A percentile compares a stretch with the other conserved stretches of the same genome.
phyloP scores from a whole-genome alignment of 2,329 filamentous ascomycete genomes.

The Tothia fuscella region DNA sequence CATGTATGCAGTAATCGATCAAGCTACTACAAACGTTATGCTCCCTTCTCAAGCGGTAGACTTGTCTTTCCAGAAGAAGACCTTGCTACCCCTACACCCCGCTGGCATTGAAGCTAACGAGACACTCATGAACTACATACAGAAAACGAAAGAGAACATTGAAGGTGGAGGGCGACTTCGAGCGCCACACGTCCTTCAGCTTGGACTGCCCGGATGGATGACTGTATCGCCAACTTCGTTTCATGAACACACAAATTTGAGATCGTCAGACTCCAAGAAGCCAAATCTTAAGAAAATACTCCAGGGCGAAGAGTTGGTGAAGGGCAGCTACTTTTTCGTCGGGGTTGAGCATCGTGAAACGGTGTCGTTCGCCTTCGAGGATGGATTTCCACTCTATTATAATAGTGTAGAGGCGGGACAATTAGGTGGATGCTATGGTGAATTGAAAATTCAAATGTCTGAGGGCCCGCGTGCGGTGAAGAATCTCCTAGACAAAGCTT shows the following conservation, averaged over 20 bases:
- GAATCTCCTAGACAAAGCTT: too few relatives aligned
- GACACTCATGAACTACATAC: not conserved
- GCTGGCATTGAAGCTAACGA: not conserved
- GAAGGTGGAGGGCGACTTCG: slow-evolving; percentile 1
- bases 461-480: too few relatives aligned
- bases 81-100: not conserved
- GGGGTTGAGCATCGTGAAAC: slow-evolving; percentile 8
- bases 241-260: not conserved
- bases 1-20: not conserved
- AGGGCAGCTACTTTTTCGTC: slow-evolving; percentile 3
- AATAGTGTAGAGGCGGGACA: slow-evolving; percentile 7
- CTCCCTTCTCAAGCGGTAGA: slow-evolving; percentile 1
- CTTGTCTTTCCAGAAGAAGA: not conserved
- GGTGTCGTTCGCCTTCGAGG: slow-evolving; percentile 3
- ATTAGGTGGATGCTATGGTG: slow-evolving; percentile 1
- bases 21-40: not conserved
- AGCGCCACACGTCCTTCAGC: not conserved
- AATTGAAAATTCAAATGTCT: slow-evolving; percentile 3
- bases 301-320: not conserved
- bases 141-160: slow-evolving; percentile 2
- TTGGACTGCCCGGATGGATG: not conserved
- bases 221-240: not conserved
- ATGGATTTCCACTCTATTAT: not conserved
- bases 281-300: not conserved
- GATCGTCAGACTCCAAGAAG: too few relatives aligned